Evolutionary conservation across 345 rosid species (phyloP).

Genomic region (Orychophragmus violaceus): DNA sequence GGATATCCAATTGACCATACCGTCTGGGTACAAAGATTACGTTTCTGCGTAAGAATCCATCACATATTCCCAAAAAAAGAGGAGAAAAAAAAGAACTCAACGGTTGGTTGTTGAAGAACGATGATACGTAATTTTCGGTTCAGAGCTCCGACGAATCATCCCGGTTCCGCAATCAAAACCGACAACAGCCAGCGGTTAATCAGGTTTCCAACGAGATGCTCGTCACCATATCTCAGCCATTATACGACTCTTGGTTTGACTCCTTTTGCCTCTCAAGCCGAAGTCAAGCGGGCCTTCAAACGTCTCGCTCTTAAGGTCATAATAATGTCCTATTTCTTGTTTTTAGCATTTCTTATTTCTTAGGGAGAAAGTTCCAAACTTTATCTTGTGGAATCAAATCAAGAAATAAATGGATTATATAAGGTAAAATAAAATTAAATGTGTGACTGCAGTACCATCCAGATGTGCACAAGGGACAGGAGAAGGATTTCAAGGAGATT

Average conservation of each 20-base stretch:
- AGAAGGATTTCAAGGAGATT: constrained; percentile 27
- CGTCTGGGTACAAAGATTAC: background rate
- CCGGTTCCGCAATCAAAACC: constrained; percentile 3
- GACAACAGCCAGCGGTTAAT: background rate
- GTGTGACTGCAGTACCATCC: constrained; percentile 28
- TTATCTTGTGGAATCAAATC: background rate
- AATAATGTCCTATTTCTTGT: background rate
- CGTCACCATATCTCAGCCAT: constrained; percentile 6
- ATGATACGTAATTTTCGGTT: constrained; percentile 23
- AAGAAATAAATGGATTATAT: background rate
- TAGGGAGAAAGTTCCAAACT: background rate
- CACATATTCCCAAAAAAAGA: background rate
- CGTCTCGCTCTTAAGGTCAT: constrained; percentile 34
- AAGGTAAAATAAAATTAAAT: background rate
- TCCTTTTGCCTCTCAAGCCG: constrained; percentile 25
- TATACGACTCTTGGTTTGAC: constrained; percentile 32
- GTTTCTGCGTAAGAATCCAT: background rate
- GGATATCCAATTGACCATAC: constrained; percentile 24
- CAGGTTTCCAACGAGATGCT: constrained; percentile 11
- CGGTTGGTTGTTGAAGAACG: constrained; percentile 17
- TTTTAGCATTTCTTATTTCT: background rate
- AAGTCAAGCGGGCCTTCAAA: constrained; percentile 28
- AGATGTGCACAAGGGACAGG: constrained; percentile 31
- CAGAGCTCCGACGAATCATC: constrained; percentile 20
- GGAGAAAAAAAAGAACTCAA: background rate